These are phyloP conservation scores for Decorospora gaudefroyi DNA, from an alignment of 2,329 filamentous ascomycete genomes.

Conservation along the genomic window DNA sequence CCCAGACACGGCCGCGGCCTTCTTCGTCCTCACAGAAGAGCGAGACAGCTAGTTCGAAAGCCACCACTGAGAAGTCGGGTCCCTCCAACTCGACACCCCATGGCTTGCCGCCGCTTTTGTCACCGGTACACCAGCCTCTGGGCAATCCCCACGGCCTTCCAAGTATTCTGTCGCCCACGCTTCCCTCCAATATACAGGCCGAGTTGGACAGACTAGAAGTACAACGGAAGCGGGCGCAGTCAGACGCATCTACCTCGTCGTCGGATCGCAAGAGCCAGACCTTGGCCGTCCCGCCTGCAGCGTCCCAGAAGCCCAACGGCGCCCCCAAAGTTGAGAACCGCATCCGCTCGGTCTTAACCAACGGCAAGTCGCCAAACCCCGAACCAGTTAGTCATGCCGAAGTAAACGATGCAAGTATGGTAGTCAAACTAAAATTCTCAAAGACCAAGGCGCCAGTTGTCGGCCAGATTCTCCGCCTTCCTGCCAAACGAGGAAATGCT, in stretches of 20 bases:
- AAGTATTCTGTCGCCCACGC: constrained; percentile 61
- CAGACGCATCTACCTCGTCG: constrained; percentile 43
- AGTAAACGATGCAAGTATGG: constrained; percentile 33
- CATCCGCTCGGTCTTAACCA: constrained; percentile 33
- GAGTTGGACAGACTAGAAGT: constrained; percentile 54
- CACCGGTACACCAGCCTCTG: constrained; percentile 51
- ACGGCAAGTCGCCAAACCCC: constrained; percentile 33
- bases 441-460: constrained; percentile 56
- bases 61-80: constrained; percentile 32
- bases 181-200: constrained; percentile 60
- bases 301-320: constrained; percentile 25
- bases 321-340: constrained; percentile 29
- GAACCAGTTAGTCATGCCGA: constrained; percentile 18
- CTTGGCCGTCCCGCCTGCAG: constrained; percentile 27
- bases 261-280: constrained; percentile 39
- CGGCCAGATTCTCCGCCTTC: constrained; percentile 44
- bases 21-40: constrained; percentile 39
- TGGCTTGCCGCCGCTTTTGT: constrained; percentile 46
- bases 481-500: constrained; percentile 28
- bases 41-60: constrained; percentile 47
- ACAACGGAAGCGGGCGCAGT: constrained; percentile 43
- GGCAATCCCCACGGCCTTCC: constrained; percentile 53
- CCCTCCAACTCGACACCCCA: constrained; percentile 44
- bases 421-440: constrained; percentile 59
- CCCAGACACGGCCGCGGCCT: constrained; percentile 21